Evolutionary conservation across 2,329 filamentous ascomycete species (phyloP).

Genomic region (Aphanoascus verrucosus): DNA sequence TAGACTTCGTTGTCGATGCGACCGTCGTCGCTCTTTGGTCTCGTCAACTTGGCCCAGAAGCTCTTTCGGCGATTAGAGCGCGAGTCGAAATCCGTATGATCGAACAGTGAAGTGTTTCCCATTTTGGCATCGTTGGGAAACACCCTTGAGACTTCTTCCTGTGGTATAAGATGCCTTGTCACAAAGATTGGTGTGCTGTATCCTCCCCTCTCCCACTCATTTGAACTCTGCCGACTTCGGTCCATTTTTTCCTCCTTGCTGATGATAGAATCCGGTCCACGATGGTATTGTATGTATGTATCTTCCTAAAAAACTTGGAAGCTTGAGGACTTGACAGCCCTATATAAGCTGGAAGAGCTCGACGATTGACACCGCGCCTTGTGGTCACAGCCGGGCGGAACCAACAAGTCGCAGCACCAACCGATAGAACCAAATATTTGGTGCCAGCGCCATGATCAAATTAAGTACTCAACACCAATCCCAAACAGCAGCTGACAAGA

Average conservation of each 20-base stretch:
- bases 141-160: neutral
- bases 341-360: neutral
- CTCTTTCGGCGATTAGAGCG: neutral
- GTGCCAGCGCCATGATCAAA: too few species aligned
- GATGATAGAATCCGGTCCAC: neutral
- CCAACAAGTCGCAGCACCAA: neutral
- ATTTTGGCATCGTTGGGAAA: neutral
- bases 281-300: neutral
- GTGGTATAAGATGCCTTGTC: constrained; percentile 5
- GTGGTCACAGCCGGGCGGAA: neutral
- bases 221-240: neutral
- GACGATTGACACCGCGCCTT: neutral
- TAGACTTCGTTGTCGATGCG: constrained; percentile 1
- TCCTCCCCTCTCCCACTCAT: constrained; percentile 5
- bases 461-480: neutral
- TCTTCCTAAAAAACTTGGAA: neutral
- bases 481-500: neutral
- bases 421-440: neutral
- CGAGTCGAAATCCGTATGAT: neutral
- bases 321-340: neutral
- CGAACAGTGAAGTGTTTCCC: neutral
- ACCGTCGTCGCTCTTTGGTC: constrained; percentile 1
- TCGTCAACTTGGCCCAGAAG: constrained; percentile 8
- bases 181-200: constrained; percentile 3
- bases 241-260: neutral